A percentile compares a stretch with the other conserved stretches of the same genome.
Evolutionary conservation across 306 rosid species (phyloP).

Genomic region (barrel medic (Medicago truncatula)): MtrunA17r5.0-ANR NC_053043.1:31581001-31581500

Average conservation of each 20-base stretch:
- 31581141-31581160: conserved; percentile 32
- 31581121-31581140: conserved; percentile 20
- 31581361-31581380: conserved; percentile 26
- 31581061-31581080: conserved; percentile 35
- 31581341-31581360: conserved; percentile 11
- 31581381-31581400: conserved; percentile 41
- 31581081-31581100: conserved; percentile 18
- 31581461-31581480: conserved; percentile 63
- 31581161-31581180: conserved; percentile 13
- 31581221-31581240: conserved; percentile 61
- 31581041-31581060: conserved; percentile 10
- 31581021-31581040: conserved; percentile 11
- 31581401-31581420: conserved; percentile 76
- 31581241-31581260: conserved; percentile 96
- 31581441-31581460: conserved; percentile 92
- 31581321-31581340: conserved; percentile 47
- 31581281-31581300: conserved; percentile 98
- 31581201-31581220: neutral
- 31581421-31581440: conserved; percentile 95
- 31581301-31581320: conserved; percentile 99
- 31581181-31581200: neutral
- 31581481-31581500: conserved; percentile 91
- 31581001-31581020: conserved; percentile 9
- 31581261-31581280: conserved; percentile 94
- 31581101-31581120: neutral